Base-by-base conservation (phyloP, 129 eudicot genomes). In the Arctium minus region DNA sequence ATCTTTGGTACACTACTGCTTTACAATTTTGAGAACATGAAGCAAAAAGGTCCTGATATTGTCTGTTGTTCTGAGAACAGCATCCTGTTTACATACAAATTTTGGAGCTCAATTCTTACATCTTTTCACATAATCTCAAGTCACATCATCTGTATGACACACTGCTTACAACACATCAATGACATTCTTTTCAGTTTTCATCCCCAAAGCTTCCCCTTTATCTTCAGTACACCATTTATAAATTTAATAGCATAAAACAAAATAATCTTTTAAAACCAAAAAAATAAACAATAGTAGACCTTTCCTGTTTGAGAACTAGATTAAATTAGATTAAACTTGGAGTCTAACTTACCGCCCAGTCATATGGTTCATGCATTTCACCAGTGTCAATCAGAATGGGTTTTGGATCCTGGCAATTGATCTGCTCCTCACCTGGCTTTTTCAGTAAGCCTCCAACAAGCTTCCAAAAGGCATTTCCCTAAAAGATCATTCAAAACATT, bases 361-460 rank as follows among this genome's bases (percentile, higher is more conserved):
- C 93, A 74, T 89, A 89, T 37, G 93, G 93, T 84, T 87, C 84
- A 76, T 80, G 85, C 93, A 89, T 89, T 87, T 89, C 93, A 78
- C 93, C 93, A 36, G 93, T 89, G 60, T 89, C 91, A 38, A 89
- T 85, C 37, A 89, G 79, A 70, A 89, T 80, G 39, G 93, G 91
- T 70, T 89, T 89, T 15, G 93, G 93, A 40, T 83, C 46, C 74
- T 89, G 93, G 83, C 93, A 89, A 9, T 83, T 77, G 38, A 85
- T 82, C 79, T 89, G 93, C 68, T 89, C 82, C 82, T 80, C 77
- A n/a, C 32, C 65, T 39, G 92, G 90, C 5, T 81, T 79, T 80
- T 87, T 87, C 39, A 89, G 42, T 32, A 89, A 75, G 67, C 85
- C 82, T n/a, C 93, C 84, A 75, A 89, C 91, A 50, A 83, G 80